Conservation (phyloP, 2,329 filamentous ascomycete species). For the Paecilomyces variotii region DNA sequence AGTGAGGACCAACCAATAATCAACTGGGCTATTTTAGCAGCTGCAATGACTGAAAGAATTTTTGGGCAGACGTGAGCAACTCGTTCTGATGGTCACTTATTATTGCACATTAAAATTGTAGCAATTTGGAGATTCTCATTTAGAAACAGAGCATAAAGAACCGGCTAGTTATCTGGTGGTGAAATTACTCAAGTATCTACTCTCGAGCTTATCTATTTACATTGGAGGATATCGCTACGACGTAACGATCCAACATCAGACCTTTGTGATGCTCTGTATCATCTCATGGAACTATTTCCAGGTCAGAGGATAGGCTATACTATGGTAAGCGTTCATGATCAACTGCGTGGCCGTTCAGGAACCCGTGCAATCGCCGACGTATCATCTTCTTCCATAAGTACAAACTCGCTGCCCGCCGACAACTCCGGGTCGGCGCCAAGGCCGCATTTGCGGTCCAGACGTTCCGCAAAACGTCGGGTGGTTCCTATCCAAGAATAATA, state of each 20-base stretch:
- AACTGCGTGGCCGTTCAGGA: neutral
- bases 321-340: neutral
- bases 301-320: neutral
- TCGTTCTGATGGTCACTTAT: neutral
- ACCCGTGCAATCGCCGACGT: neutral
- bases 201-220: neutral
- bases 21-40: neutral
- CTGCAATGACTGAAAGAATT: neutral
- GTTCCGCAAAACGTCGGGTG: neutral
- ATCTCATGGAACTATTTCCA: too few relatives aligned
- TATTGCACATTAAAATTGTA: neutral
- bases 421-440: neutral
- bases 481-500: neutral
- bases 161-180: neutral
- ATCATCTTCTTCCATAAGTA: neutral
- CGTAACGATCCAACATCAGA: neutral
- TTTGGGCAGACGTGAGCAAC: neutral
- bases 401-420: neutral
- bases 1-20: neutral
- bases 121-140: neutral
- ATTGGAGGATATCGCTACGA: neutral
- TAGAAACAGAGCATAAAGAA: too few relatives aligned
- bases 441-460: slow-evolving; percentile 1
- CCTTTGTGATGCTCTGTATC: neutral
- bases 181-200: neutral